Conservation (phyloP, 441 rosid genomes). For the Viola pubescens region DNA sequence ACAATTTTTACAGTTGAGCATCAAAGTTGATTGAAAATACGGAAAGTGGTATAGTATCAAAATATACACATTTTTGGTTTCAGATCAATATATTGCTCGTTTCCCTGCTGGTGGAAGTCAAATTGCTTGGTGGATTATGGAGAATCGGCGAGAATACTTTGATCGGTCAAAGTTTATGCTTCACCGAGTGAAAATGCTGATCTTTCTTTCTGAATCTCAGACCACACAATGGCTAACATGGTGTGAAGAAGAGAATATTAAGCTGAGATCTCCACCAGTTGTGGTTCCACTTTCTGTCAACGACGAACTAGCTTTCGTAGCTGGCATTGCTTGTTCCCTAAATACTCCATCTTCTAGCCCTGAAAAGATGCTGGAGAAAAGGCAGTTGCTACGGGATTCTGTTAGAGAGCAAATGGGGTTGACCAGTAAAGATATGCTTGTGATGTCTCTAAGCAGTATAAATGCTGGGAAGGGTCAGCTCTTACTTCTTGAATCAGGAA, state of each 20-base stretch:
- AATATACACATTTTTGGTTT: slow-evolving; percentile 13
- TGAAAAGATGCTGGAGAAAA: slow-evolving; percentile 58
- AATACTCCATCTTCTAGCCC: slow-evolving; percentile 54
- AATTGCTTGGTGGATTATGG: slow-evolving; percentile 99
- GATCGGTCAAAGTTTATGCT: slow-evolving; percentile 72
- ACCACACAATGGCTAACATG: slow-evolving; percentile 76
- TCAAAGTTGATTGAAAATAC: no score
- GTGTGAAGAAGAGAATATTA: slow-evolving; percentile 77
- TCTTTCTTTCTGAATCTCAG: slow-evolving; percentile 80
- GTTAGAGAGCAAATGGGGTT: slow-evolving; percentile 64
- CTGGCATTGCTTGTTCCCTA: slow-evolving; percentile 40
- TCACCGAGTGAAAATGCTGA: slow-evolving; percentile 70
- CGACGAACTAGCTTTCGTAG: slow-evolving; percentile 83
- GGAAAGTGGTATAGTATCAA: no score
- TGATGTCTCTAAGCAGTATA: slow-evolving; percentile 89
- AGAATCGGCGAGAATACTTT: slow-evolving; percentile 88
- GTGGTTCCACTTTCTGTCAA: slow-evolving; percentile 82
- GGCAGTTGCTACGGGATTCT: slow-evolving; percentile 49
- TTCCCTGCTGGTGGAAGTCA: slow-evolving; percentile 95
- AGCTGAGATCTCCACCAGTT: slow-evolving; percentile 72
- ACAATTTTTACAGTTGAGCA: no score
- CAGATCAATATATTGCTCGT: slow-evolving; percentile 81
- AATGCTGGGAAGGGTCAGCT: slow-evolving; percentile 90
- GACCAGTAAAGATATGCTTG: slow-evolving; percentile 62
- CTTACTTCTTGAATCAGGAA: slow-evolving; percentile 68